These are phyloP conservation scores for Trichosporon asahii DNA, from an alignment of 1,284 basidiomycete genomes.

Conservation along the genomic window DNA sequence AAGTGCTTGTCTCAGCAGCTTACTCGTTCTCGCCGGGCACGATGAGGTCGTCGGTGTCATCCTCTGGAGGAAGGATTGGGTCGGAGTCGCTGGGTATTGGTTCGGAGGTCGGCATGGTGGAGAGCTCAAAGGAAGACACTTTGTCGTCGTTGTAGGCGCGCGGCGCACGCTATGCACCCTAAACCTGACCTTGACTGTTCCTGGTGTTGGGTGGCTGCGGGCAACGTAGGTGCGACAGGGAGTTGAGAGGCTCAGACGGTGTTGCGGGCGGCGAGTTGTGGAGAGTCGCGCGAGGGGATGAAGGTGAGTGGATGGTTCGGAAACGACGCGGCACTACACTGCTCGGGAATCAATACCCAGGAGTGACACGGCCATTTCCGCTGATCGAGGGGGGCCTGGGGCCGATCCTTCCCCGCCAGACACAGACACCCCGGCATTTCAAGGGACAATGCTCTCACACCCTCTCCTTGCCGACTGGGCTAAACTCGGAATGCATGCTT, in stretches of 20 bases:
- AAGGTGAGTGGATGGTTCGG: neutral
- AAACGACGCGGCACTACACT: neutral
- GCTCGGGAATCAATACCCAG: slow-evolving; percentile 5
- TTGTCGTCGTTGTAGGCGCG: neutral
- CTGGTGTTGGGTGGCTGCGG: neutral
- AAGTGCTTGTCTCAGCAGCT: neutral
- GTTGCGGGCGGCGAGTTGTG: neutral
- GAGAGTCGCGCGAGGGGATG: neutral
- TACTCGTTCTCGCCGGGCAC: slow-evolving; percentile 34
- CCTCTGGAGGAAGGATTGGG: neutral
- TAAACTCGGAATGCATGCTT: neutral
- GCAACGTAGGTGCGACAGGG: neutral
- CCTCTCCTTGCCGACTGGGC: neutral
- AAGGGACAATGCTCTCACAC: neutral
- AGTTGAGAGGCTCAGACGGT: neutral
- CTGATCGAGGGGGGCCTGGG: neutral
- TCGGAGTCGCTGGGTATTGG: neutral
- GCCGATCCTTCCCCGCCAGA: neutral
- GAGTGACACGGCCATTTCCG: slow-evolving; percentile 1
- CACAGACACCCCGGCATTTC: neutral
- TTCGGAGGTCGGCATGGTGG: neutral
- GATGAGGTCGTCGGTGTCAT: slow-evolving; percentile 14
- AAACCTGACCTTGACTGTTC: neutral
- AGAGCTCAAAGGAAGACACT: neutral
- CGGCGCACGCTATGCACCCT: slow-evolving; percentile 1